Conservation (phyloP, 768 basidiomycete genomes). For the Kwoniella sp. region DNA sequence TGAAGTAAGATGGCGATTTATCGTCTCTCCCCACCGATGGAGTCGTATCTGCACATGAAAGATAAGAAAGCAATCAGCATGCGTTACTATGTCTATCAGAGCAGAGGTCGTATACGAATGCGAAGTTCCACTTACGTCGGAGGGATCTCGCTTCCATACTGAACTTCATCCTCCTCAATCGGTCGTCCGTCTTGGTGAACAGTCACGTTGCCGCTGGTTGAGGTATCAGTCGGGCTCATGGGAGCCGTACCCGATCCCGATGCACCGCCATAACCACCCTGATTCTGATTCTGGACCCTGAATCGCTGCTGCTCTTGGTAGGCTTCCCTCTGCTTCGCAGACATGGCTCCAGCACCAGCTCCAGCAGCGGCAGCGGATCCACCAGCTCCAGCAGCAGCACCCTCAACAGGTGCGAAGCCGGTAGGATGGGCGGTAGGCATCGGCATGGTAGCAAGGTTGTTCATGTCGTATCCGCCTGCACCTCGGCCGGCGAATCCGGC, state of each 20-base stretch:
- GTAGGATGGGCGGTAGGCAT: constrained; percentile 34
- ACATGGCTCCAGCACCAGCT: constrained; percentile 39
- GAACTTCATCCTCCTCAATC: constrained; percentile 32
- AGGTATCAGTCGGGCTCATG: constrained; percentile 32
- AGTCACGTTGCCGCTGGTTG: constrained; percentile 25
- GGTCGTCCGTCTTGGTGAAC: constrained; percentile 48
- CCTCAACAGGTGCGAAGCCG: constrained; percentile 21
- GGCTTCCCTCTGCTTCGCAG: constrained; percentile 53
- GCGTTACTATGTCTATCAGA: background rate
- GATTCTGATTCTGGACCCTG: constrained; percentile 35
- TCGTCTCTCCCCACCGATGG: constrained; percentile 26
- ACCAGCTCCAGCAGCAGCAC: constrained; percentile 28
- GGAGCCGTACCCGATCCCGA: constrained; percentile 22
- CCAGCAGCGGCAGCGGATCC: constrained; percentile 30
- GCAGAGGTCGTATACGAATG: too few species aligned
- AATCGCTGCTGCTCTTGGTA: constrained; percentile 48
- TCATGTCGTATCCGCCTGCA: constrained; percentile 11
- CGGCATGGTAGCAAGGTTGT: constrained; percentile 23
- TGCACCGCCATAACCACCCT: constrained; percentile 14
- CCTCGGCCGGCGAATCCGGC: constrained; percentile 53
- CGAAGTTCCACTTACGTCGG: constrained; percentile 57
- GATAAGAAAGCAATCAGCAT: background rate
- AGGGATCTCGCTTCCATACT: constrained; percentile 44
- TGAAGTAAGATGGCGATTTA: background rate
- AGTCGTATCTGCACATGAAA: constrained; percentile 30